Base-by-base conservation (phyloP, 2,329 filamentous ascomycete genomes). In the Beauveria bassiana region DNA sequence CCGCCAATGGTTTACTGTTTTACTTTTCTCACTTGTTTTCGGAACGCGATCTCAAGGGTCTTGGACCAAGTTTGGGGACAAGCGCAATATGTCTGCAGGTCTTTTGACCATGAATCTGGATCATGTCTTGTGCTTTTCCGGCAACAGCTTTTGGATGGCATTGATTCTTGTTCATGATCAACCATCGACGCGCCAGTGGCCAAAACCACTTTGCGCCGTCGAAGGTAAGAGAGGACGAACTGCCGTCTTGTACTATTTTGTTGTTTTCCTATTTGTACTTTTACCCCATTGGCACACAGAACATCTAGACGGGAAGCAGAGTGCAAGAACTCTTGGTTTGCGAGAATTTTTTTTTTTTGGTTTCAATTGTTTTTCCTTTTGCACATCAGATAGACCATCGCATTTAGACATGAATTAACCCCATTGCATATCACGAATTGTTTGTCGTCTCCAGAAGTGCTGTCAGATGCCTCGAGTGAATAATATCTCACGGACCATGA, bases 221-320 rank as follows among this genome's bases (percentile, higher is more conserved):
- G 28, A 22, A 24, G 42, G 51, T 38, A 46, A 38, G 31, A 42
- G 16, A 52, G 18, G 40, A 46, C 24, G 42, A 16, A 43, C 10
- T 10, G 28, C 49, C 43, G 59, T 43, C 34, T 49, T 61, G 51
- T 55, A 55, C 34, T 58, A 58, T 62, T 56, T 45, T 55, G 28
- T 50, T 61, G 50, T 51, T 61, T 62, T 62, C 43, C 38, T 51
- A 45, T 58, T 42, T 57, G 53, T 62, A 57, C 40, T 58, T 53
- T 57, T 53, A 62, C 28, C 53, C 60, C 50, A 52, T 49, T 58
- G 60, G 60, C 60, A 58, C 60, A 62, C 60, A 62, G 60, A 58
- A 62, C 60, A 62, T 52, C 38, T 62, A 58, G 53, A 58, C 42
- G 60, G 60, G 60, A 51, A 62, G 60, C 60, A 62, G 53, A 61